Evolutionary conservation across 2,329 filamentous ascomycete genomes (phyloP).

Genomic region (Alternaria ethzedia): DNA sequence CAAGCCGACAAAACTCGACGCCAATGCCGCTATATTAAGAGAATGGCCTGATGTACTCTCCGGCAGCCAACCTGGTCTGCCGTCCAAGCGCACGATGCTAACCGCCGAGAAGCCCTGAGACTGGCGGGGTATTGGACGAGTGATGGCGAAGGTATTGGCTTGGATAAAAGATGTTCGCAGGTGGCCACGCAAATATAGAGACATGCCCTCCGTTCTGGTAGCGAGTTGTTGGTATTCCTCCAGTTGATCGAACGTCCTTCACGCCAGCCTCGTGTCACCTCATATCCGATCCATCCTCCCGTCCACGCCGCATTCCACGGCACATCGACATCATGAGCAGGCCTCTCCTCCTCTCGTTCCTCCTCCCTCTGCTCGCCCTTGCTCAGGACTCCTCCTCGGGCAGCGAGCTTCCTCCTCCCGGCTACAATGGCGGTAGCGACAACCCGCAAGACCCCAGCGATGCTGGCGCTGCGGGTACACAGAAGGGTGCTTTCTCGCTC

Average conservation of each 20-base stretch:
- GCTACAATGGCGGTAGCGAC: slow-evolving; percentile 48
- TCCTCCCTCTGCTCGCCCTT: slow-evolving; percentile 37
- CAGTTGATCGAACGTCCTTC: slow-evolving; percentile 39
- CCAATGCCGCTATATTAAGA: slow-evolving; percentile 40
- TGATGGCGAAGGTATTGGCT: slow-evolving; percentile 26
- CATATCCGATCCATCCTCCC: slow-evolving; percentile 21
- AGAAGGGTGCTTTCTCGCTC: slow-evolving; percentile 65
- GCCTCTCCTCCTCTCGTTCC: slow-evolving; percentile 30
- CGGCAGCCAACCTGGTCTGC: slow-evolving; percentile 29
- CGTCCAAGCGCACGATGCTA: slow-evolving; percentile 39
- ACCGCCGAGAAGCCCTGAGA: slow-evolving; percentile 29
- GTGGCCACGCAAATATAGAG: slow-evolving; percentile 45
- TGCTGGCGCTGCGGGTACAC: slow-evolving; percentile 70
- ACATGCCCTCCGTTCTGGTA: slow-evolving; percentile 30
- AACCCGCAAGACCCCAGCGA: slow-evolving; percentile 44
- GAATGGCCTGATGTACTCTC: slow-evolving; percentile 23
- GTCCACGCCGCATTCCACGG: slow-evolving; percentile 17
- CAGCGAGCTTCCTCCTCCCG: slow-evolving; percentile 31
- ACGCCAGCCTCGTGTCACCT: slow-evolving; percentile 42
- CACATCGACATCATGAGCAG: slow-evolving; percentile 33
- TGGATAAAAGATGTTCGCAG: slow-evolving; percentile 28
- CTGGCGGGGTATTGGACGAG: slow-evolving; percentile 35
- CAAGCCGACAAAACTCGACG: slow-evolving; percentile 35
- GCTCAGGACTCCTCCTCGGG: slow-evolving; percentile 32
- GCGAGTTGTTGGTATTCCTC: slow-evolving; percentile 30